Percentiles rank a stretch among this genome's conserved stretches.
Conservation (phyloP, 352 stramenopile species). For the Phytophthora capsici region DNA sequence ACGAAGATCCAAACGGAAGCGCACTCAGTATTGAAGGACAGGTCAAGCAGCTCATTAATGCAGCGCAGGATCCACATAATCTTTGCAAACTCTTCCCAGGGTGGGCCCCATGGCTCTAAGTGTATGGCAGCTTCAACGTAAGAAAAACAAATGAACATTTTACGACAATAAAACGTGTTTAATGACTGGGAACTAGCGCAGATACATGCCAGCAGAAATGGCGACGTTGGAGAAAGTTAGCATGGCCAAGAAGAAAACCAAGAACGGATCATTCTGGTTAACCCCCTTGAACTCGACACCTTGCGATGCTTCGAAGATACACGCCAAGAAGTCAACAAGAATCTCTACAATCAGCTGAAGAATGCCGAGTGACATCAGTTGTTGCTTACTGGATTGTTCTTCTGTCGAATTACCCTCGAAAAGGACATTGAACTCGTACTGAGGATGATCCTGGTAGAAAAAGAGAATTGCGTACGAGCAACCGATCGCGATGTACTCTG, state of each 20-base stretch:
- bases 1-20: slow-evolving; percentile 97
- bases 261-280: slow-evolving; percentile 38
- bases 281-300: slow-evolving; percentile 23
- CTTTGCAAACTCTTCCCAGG: slow-evolving; percentile 95
- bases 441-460: slow-evolving; percentile 38
- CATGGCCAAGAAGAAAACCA: slow-evolving; percentile 41
- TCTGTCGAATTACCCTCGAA: background rate
- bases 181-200: slow-evolving; percentile 4
- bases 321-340: slow-evolving; percentile 33
- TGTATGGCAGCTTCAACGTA: background rate
- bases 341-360: slow-evolving; percentile 29
- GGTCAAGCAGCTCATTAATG: slow-evolving; percentile 98
- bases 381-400: background rate
- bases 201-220: slow-evolving; percentile 26
- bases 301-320: slow-evolving; percentile 25
- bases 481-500: slow-evolving; percentile 52
- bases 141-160: no score
- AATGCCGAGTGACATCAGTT: slow-evolving; percentile 1
- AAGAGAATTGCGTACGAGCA: slow-evolving; percentile 45
- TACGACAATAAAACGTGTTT: no score
- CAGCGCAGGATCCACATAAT: slow-evolving; percentile 95
- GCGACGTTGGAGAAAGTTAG: slow-evolving; percentile 28
- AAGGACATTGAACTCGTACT: slow-evolving; percentile 23
- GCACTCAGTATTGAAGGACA: slow-evolving; percentile 98
- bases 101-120: slow-evolving; percentile 96